Conservation (phyloP, 805 yeast genomes). For the Kodamaea sagamina region DNA sequence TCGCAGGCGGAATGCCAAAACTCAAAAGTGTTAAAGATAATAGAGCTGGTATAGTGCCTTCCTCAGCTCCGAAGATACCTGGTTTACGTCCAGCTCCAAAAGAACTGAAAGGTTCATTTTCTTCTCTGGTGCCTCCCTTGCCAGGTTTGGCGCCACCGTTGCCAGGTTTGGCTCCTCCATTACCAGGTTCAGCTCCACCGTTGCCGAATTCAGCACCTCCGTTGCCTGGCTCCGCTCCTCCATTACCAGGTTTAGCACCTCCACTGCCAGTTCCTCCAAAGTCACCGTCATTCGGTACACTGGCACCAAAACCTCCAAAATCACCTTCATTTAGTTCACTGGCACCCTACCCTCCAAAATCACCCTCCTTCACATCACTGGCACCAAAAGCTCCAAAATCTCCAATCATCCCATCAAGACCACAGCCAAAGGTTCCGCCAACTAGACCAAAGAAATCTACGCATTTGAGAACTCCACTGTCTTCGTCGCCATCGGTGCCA, state of each 20-base stretch:
- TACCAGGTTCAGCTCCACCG: slow-evolving; percentile 22
- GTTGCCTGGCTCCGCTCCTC: slow-evolving; percentile 13
- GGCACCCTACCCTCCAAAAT: slow-evolving; percentile 3
- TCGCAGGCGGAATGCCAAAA: slow-evolving; percentile 82
- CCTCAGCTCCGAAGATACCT: slow-evolving; percentile 43
- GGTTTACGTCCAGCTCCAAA: slow-evolving; percentile 12
- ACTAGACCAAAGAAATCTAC: slow-evolving; percentile 41
- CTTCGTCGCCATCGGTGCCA: slow-evolving; percentile 14
- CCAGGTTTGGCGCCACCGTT: slow-evolving; percentile 31
- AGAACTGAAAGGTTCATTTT: slow-evolving; percentile 15
- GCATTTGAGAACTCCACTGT: slow-evolving; percentile 27
- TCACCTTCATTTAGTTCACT: too few relatives aligned
- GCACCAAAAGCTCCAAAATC: slow-evolving; percentile 5
- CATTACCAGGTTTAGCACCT: slow-evolving; percentile 1
- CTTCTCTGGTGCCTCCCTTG: slow-evolving; percentile 21
- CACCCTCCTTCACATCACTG: not conserved
- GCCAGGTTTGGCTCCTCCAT: slow-evolving; percentile 18
- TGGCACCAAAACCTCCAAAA: slow-evolving; percentile 5
- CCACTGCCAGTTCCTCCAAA: too few relatives aligned
- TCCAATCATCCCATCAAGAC: slow-evolving; percentile 6
- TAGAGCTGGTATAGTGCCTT: slow-evolving; percentile 37
- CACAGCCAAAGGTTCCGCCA: slow-evolving; percentile 41
- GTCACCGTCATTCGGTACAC: not conserved
- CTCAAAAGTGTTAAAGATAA: slow-evolving; percentile 47
- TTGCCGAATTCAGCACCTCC: slow-evolving; percentile 27